A percentile compares a stretch with the other conserved stretches of the same genome.
Conservation (phyloP, 805 yeast genomes). For the Metschnikowia amazonensis region DNA sequence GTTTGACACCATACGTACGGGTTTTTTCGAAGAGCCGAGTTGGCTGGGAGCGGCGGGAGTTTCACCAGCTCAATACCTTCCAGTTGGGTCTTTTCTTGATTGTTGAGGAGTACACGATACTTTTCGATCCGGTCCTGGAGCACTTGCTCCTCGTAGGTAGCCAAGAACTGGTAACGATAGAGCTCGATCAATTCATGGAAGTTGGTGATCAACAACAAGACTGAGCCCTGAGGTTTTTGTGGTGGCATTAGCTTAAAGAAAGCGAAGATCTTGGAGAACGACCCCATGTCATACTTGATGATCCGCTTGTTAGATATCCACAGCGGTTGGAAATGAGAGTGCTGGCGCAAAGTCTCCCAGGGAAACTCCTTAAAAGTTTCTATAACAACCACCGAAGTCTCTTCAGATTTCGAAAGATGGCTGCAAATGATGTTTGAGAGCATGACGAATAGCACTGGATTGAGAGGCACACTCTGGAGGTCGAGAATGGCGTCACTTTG, state of each 20-base stretch:
- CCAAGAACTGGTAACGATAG: conserved; percentile 31
- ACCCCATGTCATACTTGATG: conserved; percentile 18
- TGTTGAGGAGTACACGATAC: conserved; percentile 20
- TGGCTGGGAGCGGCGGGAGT: conserved; percentile 29
- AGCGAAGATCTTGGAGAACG: conserved; percentile 28
- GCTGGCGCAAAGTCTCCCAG: conserved; percentile 19
- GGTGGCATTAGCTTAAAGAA: conserved; percentile 17
- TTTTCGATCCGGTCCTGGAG: conserved; percentile 30
- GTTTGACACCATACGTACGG: conserved; percentile 30
- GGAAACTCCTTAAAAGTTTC: conserved; percentile 34
- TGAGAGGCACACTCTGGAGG: conserved; percentile 36
- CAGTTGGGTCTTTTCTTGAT: conserved; percentile 17
- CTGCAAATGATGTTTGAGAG: conserved; percentile 24
- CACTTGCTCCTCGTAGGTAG: conserved; percentile 32
- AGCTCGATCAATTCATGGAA: conserved; percentile 36
- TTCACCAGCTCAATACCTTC: conserved; percentile 23
- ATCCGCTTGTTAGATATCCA: conserved; percentile 21
- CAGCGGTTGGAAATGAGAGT: conserved; percentile 18
- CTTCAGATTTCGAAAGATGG: conserved; percentile 21
- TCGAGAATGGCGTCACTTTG: conserved; percentile 29
- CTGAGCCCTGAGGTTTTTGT: conserved; percentile 9
- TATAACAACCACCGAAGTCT: conserved; percentile 25
- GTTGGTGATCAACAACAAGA: conserved; percentile 26
- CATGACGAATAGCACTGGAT: conserved; percentile 21
- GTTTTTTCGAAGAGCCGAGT: conserved; percentile 27